These are phyloP conservation scores for Massariosphaeria phaeospora DNA, from an alignment of 495 filamentous ascomycete genomes.

Conservation along the genomic window DNA sequence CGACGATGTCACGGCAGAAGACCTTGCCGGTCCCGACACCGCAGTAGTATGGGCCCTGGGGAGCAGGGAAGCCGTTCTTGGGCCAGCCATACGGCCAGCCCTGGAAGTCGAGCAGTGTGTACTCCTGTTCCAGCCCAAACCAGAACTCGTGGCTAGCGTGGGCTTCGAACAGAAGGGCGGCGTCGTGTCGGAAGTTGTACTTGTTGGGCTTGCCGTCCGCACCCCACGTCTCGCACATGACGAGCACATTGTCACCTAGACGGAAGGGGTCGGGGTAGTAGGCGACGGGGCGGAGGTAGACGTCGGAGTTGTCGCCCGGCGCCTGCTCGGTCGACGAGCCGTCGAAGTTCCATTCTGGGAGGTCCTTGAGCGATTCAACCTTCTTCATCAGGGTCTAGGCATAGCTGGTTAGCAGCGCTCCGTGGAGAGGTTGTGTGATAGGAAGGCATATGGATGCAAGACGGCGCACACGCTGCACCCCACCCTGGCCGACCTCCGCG, in stretches of 20 bases:
- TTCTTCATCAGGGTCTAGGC: slow-evolving; percentile 69
- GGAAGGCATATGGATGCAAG: no score
- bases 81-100: slow-evolving; percentile 96
- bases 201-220: slow-evolving; percentile 95
- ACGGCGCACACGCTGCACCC: no score
- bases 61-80: slow-evolving; percentile 89
- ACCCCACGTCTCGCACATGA: slow-evolving; percentile 95
- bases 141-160: slow-evolving; percentile 80
- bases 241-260: slow-evolving; percentile 73
- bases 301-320: slow-evolving; percentile 92
- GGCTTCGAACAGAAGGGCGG: slow-evolving; percentile 80
- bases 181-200: slow-evolving; percentile 94
- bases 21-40: slow-evolving; percentile 97
- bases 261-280: slow-evolving; percentile 94
- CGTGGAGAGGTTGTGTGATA: no score
- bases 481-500: no score
- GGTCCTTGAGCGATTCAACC: slow-evolving; percentile 64
- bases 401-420: slow-evolving; percentile 29
- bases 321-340: slow-evolving; percentile 93
- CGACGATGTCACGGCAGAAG: slow-evolving; percentile 96
- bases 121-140: slow-evolving; percentile 99
- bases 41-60: slow-evolving; percentile 98
- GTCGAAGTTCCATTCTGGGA: slow-evolving; percentile 99
- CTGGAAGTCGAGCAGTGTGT: slow-evolving; percentile 82
- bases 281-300: slow-evolving; percentile 90